Percentiles rank a stretch among this genome's conserved stretches.
Evolutionary conservation across 2,329 filamentous ascomycete species (phyloP).

Genomic region (Trichoderma sp.): DNA sequence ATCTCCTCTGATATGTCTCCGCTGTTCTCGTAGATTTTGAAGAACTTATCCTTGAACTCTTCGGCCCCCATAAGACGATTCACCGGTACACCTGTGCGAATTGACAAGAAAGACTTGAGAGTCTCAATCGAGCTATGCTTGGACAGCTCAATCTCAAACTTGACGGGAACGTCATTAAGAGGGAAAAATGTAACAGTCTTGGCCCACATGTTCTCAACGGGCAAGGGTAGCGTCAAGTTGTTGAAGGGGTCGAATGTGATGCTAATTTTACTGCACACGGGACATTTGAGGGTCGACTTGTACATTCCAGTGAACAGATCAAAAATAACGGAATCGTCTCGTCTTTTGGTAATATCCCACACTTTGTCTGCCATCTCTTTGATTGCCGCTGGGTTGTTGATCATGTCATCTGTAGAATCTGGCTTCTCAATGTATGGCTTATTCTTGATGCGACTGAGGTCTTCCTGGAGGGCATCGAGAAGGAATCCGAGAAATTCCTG

Average conservation of each 20-base stretch:
- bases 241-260: slow-evolving; percentile 99
- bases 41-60: slow-evolving; percentile 80
- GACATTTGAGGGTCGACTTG: slow-evolving; percentile 94
- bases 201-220: slow-evolving; percentile 79
- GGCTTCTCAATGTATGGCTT: slow-evolving; percentile 98
- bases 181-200: slow-evolving; percentile 76
- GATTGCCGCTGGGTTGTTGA: slow-evolving; percentile 76
- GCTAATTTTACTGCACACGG: slow-evolving; percentile 88
- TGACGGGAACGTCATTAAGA: slow-evolving; percentile 66
- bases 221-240: slow-evolving; percentile 86
- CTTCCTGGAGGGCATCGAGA: slow-evolving; percentile 90
- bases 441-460: slow-evolving; percentile 87
- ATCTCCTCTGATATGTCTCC: slow-evolving; percentile 71
- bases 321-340: slow-evolving; percentile 92
- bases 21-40: slow-evolving; percentile 76
- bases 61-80: slow-evolving; percentile 76
- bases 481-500: slow-evolving; percentile 96
- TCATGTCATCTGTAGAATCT: slow-evolving; percentile 95
- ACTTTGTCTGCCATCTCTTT: slow-evolving; percentile 82
- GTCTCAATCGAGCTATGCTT: slow-evolving; percentile 68
- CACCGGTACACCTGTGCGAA: slow-evolving; percentile 61
- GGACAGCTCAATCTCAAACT: slow-evolving; percentile 75
- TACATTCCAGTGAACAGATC: slow-evolving; percentile 98
- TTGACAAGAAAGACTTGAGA: slow-evolving; percentile 70
- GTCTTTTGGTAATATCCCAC: slow-evolving; percentile 85